Evolutionary conservation across 495 filamentous ascomycete species (phyloP).

Genomic region (Pyrenopolyporus hunteri): DNA sequence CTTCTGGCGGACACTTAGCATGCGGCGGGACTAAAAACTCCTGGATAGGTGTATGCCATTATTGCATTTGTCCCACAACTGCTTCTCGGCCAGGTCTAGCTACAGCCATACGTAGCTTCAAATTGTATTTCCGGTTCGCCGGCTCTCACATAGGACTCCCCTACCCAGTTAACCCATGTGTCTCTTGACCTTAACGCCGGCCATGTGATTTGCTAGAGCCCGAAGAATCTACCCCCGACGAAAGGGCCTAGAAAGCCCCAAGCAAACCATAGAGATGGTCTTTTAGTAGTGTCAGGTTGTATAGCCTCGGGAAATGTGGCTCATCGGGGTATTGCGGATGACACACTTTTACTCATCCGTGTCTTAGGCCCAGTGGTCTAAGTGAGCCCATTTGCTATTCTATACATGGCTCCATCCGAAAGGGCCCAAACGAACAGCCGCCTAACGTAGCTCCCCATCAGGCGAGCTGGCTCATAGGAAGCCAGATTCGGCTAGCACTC

Average conservation of each 20-base stretch:
- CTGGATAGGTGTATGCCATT: neutral
- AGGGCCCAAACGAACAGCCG: neutral
- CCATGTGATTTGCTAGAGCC: conserved; percentile 9
- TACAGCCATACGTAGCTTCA: neutral
- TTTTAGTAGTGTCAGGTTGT: neutral
- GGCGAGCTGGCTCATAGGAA: conserved; percentile 47
- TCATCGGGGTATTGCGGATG: neutral
- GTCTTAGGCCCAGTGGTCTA: conserved; percentile 1
- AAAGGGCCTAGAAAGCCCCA: neutral
- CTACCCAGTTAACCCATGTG: neutral
- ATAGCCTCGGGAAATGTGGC: neutral
- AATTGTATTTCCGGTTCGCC: neutral
- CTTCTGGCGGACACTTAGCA: neutral
- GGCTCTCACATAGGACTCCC: neutral
- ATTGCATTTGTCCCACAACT: neutral
- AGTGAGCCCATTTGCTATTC: conserved; percentile 9
- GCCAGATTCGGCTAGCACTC: conserved; percentile 55
- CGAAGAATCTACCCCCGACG: neutral
- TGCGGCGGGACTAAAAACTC: neutral
- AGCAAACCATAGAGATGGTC: neutral
- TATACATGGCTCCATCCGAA: neutral
- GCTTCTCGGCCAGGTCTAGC: neutral
- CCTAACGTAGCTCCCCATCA: neutral
- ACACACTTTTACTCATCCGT: neutral
- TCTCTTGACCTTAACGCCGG: neutral